phyloP scores from a whole-genome alignment of 1,139 yeast species.

The Lodderomyces margitis region DNA sequence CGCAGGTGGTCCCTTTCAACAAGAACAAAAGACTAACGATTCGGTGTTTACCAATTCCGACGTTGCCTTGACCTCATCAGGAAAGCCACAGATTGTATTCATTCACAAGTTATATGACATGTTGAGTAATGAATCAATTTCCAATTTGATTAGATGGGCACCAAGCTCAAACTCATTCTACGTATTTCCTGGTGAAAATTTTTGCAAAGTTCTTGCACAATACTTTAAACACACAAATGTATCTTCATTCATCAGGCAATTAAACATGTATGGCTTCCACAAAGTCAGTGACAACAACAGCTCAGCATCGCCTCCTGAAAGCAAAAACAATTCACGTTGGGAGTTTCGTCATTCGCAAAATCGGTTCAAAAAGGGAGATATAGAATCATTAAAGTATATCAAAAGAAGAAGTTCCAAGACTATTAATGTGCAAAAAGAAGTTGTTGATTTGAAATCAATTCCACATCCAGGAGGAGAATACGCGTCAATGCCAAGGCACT shows the following conservation, averaged over 20 bases:
- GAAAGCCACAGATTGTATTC: conserved; percentile 52
- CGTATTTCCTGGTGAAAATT: conserved; percentile 53
- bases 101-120: conserved; percentile 64
- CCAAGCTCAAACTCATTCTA: conserved; percentile 37
- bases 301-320: conserved; percentile 1
- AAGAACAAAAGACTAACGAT: background rate
- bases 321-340: conserved; percentile 37
- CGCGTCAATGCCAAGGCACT: background rate
- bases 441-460: conserved; percentile 35
- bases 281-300: conserved; percentile 47
- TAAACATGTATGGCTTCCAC: conserved; percentile 81
- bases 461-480: conserved; percentile 23
- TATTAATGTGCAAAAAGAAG: conserved; percentile 42
- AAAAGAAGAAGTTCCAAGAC: conserved; percentile 60
- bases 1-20: background rate
- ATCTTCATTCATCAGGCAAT: conserved; percentile 74
- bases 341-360: conserved; percentile 70
- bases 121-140: conserved; percentile 53
- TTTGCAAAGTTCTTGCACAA: conserved; percentile 54
- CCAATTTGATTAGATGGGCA: conserved; percentile 49
- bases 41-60: background rate
- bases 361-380: conserved; percentile 64
- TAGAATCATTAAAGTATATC: conserved; percentile 54
- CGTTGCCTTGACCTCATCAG: background rate
- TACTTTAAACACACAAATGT: conserved; percentile 78